A percentile compares a stretch with the other conserved stretches of the same genome.
Conservation (phyloP, 2,329 filamentous ascomycete genomes). For the Helotiales sp. region DNA sequence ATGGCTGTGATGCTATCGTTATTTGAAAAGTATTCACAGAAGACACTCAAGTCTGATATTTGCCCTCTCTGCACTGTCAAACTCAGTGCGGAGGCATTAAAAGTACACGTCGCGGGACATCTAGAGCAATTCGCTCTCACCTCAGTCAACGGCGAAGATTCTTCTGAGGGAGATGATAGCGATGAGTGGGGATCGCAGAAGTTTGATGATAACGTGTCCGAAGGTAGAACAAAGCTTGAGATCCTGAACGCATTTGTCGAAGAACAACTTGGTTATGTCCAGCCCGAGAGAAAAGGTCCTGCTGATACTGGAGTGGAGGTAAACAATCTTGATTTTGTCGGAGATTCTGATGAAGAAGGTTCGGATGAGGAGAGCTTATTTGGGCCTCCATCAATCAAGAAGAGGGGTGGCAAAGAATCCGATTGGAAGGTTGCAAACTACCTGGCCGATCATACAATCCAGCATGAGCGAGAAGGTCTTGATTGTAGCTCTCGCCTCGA, state of each 20-base stretch:
- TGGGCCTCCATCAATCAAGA: background rate
- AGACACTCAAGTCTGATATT: background rate
- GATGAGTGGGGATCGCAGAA: constrained; percentile 5
- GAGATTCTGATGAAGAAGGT: constrained; percentile 11
- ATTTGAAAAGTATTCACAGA: constrained; percentile 18
- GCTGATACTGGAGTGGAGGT: constrained; percentile 6
- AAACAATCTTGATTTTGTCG: constrained; percentile 7
- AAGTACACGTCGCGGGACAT: constrained; percentile 18
- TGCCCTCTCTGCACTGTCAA: background rate
- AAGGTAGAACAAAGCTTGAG: constrained; percentile 5
- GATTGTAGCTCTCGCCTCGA: background rate
- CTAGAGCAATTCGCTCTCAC: constrained; percentile 21
- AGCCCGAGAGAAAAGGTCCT: background rate
- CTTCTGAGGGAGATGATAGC: constrained; percentile 11
- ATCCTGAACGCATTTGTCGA: constrained; percentile 11
- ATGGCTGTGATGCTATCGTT: constrained; percentile 23
- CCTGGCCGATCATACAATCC: background rate
- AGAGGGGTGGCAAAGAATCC: background rate
- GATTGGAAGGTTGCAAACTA: constrained; percentile 7
- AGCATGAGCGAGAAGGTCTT: background rate
- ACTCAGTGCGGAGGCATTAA: constrained; percentile 1
- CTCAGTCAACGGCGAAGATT: constrained; percentile 14
- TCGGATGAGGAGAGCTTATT: background rate
- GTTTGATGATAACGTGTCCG: constrained; percentile 6
- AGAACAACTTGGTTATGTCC: constrained; percentile 7